These are phyloP conservation scores for Candida tallmaniae DNA, from an alignment of 805 yeast species.

Conservation along the genomic window DNA sequence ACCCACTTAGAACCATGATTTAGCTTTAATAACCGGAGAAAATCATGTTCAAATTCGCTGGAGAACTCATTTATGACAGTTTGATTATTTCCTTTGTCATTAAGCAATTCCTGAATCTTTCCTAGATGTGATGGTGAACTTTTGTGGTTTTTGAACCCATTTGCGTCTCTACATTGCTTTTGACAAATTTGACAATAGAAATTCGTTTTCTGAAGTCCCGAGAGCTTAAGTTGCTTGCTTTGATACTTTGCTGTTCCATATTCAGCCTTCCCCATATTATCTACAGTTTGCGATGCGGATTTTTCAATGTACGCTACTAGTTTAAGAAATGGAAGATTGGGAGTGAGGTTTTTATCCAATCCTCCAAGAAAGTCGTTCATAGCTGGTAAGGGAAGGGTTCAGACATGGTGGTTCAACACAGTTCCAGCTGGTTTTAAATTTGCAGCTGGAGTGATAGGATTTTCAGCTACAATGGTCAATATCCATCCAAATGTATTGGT, in stretches of 20 bases:
- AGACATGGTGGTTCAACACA: constrained; percentile 21
- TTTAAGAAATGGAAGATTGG: too few relatives aligned
- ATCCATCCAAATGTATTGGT: constrained; percentile 32
- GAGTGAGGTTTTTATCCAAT: too few relatives aligned
- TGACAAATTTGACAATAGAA: constrained; percentile 90
- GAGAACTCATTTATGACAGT: constrained; percentile 56
- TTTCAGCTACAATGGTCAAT: constrained; percentile 27
- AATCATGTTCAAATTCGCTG: constrained; percentile 54
- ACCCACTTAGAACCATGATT: constrained; percentile 80
- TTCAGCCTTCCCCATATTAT: constrained; percentile 27
- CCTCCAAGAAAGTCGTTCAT: constrained; percentile 33
- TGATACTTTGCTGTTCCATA: constrained; percentile 55
- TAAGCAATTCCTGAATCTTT: constrained; percentile 36
- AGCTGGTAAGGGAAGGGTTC: constrained; percentile 20
- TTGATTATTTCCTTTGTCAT: constrained; percentile 35
- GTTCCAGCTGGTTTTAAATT: constrained; percentile 26
- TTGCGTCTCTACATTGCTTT: constrained; percentile 93
- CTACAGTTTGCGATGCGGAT: background rate
- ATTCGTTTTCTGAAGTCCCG: constrained; percentile 79
- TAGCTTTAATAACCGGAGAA: constrained; percentile 54
- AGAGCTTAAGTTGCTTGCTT: constrained; percentile 71
- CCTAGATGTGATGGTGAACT: constrained; percentile 72
- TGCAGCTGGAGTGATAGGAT: constrained; percentile 19
- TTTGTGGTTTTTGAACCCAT: constrained; percentile 91
- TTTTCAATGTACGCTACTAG: too few relatives aligned